Percentiles rank a stretch among this genome's conserved stretches.
These are phyloP conservation scores for Paecilomyces niveus DNA, from an alignment of 2,329 filamentous ascomycete species.

Conservation along the genomic window DNA sequence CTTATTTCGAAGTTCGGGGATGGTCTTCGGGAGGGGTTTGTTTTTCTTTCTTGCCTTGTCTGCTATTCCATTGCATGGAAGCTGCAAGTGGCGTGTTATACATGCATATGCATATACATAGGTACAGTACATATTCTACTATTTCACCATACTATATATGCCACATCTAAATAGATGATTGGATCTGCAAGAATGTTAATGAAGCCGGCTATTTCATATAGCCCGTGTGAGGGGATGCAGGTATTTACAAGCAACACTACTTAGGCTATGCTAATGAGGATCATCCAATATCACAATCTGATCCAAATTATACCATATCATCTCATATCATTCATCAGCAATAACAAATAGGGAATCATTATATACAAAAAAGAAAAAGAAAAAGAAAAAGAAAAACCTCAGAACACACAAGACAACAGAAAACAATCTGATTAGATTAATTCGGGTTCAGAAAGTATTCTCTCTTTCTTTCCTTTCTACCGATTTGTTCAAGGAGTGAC, in stretches of 20 bases:
- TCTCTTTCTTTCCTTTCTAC: neutral
- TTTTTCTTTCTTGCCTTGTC: neutral
- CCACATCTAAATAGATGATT: neutral
- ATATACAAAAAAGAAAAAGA: too few relatives aligned
- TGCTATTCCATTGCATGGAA: neutral
- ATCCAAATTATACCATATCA: neutral
- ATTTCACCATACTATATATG: too few relatives aligned
- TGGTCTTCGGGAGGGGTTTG: neutral
- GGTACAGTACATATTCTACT: neutral
- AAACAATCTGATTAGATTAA: too few relatives aligned
- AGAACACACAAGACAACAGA: neutral
- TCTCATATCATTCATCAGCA: neutral
- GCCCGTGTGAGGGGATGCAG: too few relatives aligned
- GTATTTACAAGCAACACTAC: neutral
- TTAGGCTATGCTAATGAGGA: neutral
- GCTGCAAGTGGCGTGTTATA: neutral
- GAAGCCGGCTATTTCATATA: neutral
- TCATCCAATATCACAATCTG: neutral
- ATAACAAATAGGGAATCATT: neutral
- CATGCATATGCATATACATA: neutral
- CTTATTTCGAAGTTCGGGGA: neutral
- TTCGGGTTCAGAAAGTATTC: too few relatives aligned
- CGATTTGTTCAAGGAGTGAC: slow-evolving; percentile 21
- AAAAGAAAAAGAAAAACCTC: neutral
- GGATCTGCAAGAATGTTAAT: neutral